Base-by-base conservation (phyloP, 306 rosid species). In the Cucumis cinereus region DNA sequence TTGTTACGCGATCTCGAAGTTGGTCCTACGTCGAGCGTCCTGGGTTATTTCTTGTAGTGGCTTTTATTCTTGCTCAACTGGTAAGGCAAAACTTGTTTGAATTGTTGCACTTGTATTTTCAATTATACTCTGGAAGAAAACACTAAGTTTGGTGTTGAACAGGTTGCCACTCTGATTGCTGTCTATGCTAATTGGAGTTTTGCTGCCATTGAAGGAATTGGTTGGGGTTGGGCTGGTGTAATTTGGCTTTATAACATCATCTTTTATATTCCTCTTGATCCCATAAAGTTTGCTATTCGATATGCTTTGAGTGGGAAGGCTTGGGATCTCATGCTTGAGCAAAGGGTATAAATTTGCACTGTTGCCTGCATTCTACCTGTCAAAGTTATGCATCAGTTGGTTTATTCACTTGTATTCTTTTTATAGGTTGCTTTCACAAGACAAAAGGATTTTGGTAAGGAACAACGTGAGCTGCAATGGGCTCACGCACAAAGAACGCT, bases 161-260 rank as follows among this genome's bases (percentile, higher is more conserved):
- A 95, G 99, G 89, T 92, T 71, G 99, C 99, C 75, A 95, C 99
- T 70, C 80, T 95, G 86, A 95, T 95, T 61, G 98, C 99, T 0
- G 97, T 95, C 20, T 95, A 95, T 76, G 98, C 99, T 58, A 95
- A 75, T 81, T 95, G 99, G 99, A 84, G 93, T 67, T 95, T 95
- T 73, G 98, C 99, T 66, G 97, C 98, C 19, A 95, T 95, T 79
- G 92, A 95, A 87, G 99, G 99, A 76, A 95, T 95, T 14, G 99
- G 99, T 22, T 95, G 99, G 99, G 98, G 99, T 75, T 95, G 99
- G 99, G 99, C 99, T 64, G 99, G 99, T 74, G 98, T 95, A 0
- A 86, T 95, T 79, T 95, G 98, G 99, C 86, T 95, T 3, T 95
- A 90, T 78, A 95, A 95, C 86, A 71, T 95, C 17, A 79, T 95